A percentile compares a stretch with the other conserved stretches of the same genome.
These are phyloP conservation scores for Agarophyton chilense DNA, from an alignment of 23 red algal species.

Conservation along the genomic window DNA sequence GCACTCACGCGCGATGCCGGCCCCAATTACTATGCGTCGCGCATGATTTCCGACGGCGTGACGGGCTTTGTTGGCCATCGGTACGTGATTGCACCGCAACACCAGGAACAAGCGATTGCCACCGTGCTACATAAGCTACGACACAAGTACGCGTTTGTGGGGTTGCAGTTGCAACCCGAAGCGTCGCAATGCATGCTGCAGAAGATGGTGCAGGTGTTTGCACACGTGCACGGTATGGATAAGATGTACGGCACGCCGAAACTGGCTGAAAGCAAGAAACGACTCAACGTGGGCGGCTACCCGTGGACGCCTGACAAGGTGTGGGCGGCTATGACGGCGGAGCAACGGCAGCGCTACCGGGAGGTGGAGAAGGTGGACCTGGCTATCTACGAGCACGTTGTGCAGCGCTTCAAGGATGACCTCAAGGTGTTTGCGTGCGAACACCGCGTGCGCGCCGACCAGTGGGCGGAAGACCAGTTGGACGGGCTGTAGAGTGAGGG, in stretches of 20 bases:
- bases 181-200: slow-evolving; percentile 57
- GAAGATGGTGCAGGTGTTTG: slow-evolving; percentile 54
- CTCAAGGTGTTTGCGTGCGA: slow-evolving; percentile 44
- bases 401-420: slow-evolving; percentile 48
- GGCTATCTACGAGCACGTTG: slow-evolving; percentile 43
- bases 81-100: background rate
- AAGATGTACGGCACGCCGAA: slow-evolving; percentile 42
- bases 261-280: slow-evolving; percentile 22
- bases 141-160: slow-evolving; percentile 49
- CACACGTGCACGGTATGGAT: slow-evolving; percentile 52
- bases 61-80: slow-evolving; percentile 26
- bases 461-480: slow-evolving; percentile 49
- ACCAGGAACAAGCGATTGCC: slow-evolving; percentile 40
- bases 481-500: background rate
- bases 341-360: background rate
- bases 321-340: slow-evolving; percentile 42
- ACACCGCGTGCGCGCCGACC: slow-evolving; percentile 21
- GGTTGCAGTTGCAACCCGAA: slow-evolving; percentile 37
- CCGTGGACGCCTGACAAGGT: slow-evolving; percentile 49
- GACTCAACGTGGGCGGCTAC: slow-evolving; percentile 44
- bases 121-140: background rate
- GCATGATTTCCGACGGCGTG: slow-evolving; percentile 41
- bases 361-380: slow-evolving; percentile 50
- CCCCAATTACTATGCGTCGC: slow-evolving; percentile 54
- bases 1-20: slow-evolving; percentile 47